Evolutionary conservation across 371 early-diverging fungal genomes (phyloP), one percentile per base, ranked within the genome.

Genomic region (Circinella umbellata): DNA sequence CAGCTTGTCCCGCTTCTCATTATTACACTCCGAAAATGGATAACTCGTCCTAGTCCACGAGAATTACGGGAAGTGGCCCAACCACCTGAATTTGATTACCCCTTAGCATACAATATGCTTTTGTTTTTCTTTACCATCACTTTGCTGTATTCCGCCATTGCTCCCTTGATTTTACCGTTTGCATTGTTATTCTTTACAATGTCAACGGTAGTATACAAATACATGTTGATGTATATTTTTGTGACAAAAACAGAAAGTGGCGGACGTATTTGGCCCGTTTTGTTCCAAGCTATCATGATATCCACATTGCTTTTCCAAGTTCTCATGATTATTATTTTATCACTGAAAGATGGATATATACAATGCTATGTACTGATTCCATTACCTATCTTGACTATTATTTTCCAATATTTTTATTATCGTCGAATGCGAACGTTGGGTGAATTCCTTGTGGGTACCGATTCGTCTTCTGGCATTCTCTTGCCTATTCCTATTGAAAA

Each of bases 111-210:
- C 79, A 91, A 92, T 51, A 71, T 86, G 17, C 76, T 93, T 20
- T 70, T 92, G 69, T 93, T 93, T 79, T 84, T 94, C 37, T 90
- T 93, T 64, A 93, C 93, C 1, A 86, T 94, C 68, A 89, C 92
- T 5, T 73, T 95, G 69, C 77, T 93, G 3, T 95, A 94, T 73
- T 86, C 88, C 35, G 88, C 90, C 37, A 89, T 93, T 69, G 89
- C 94, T 10, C 96, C 96, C 0, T 75, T 95, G 20, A 85, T 91
- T 14, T 77, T 92, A n/a, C 85, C 91, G 7, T 93, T 94, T 79
- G 91, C 92, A 0, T 74, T 86, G 13, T 53, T 92, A 5, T 91
- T 89, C 74, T 94, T 93, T 74, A 73, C 76, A 3, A 77, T 94
- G 35, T 91, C 89, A 3, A 82, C 86, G 51, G 74, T 90, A 67